Base-by-base conservation (phyloP, 371 early-diverging fungal species). In the Mucor irregularis region DNA sequence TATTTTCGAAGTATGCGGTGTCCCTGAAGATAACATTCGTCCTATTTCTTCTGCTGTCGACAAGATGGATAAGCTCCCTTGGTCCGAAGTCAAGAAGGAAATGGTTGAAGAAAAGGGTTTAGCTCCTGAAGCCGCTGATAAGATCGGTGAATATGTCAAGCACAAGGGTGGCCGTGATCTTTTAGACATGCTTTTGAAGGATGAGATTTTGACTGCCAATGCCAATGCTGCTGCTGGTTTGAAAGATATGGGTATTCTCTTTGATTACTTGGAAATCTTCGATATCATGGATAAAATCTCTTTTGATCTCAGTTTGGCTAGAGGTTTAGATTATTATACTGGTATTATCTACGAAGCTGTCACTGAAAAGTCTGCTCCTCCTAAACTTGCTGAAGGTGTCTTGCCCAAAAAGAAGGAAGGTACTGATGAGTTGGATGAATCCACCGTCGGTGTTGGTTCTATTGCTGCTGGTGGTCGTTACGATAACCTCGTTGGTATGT, bases 251-350 rank as follows among this genome's bases (percentile, higher is more conserved):
- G 68, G 73, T 26, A 61, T 87, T 30, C 76, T 99, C 46, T 91
- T 95, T 64, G 83, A 81, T 56, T 99, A 94, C 78, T 79, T 97
- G 49, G 84, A 86, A 24, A 78, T 94, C n/a, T 90, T 93, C 59
- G 84, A 85, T 8, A 86, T 96, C 19, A 65, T 73, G 16, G 76
- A 89, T 35, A 80, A 81, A 76, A 83, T 94, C 46, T 88, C 91
- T 1, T 92, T 99, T 65, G 99, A 99, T 76, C 78, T 99, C 46
- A 90, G 91, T 58, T 83, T 99, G 59, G 99, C 99, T 13, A 84
- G 99, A 57, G 99, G 99, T 16, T 74, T 99, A 43, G 99, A 99
- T 70, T 99, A 99, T 73, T 99, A 99, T 80, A 99, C 99, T 19
- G 99, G 99, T 28, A 87, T 99, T 52, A 98, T 99, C 62, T 95